Evolutionary conservation across 129 eudicot species (phyloP), one percentile per base, ranked within the genome.

Genomic region (Artemisia tridentata): DNA sequence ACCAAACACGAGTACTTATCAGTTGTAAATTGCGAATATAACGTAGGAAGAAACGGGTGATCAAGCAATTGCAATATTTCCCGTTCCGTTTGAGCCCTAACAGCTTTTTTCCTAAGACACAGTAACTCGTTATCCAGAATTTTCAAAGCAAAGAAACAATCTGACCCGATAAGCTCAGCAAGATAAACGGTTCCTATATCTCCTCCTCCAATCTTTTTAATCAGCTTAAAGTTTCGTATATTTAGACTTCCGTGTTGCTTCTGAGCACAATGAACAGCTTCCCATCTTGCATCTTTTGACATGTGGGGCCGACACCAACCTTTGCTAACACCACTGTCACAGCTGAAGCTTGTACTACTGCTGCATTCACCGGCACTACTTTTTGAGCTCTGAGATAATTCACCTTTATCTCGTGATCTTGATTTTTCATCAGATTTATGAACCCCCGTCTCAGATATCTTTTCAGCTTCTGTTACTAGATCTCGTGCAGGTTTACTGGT

Each of bases 41-140:
- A 85, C 0, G 97, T 86, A 23, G 98, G 98, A 25, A 93, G 96
- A 72, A 93, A 93, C n/a, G 98, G 98, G 80, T 93, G 98, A 75
- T 93, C 98, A 71, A 93, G 77, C 80, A 85, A 82, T 54, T 87
- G 92, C 58, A 93, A 67, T 65, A 90, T 85, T 80, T 89, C 96
- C 45, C 75, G 80, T 80, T 93, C 98, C 0, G 88, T 93, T 82
- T 87, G 91, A 78, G 95, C 92, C 80, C 98, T 81, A 20, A 69
- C 31, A 69, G 84, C 67, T 74, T 93, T 93, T 77, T 85, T 90
- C 73, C 79, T 84, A 23, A 76, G 53, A 15, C 72, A 75, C 75
- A 93, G 73, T 53, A 77, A 78, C 59, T 93, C 96, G 63, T 84
- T 90, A 78, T 93, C 92, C 87, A 90, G 71, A 45, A 93, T 80